Evolutionary conservation across 1,284 basidiomycete species (phyloP).

Genomic region (Puccinia triticina): DNA sequence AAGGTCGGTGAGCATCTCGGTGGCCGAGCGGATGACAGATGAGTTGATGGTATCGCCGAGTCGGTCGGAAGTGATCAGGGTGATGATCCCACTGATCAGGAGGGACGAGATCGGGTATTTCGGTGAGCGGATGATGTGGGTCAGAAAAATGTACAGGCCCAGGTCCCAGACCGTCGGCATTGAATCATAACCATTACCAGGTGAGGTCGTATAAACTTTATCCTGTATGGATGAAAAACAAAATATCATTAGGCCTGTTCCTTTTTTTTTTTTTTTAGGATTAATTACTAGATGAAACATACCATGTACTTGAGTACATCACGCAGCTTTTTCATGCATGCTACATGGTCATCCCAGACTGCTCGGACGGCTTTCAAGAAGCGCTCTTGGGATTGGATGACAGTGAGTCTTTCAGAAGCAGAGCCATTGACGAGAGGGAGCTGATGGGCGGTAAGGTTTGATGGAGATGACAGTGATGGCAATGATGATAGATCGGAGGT

Average conservation of each 20-base stretch:
- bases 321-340: conserved; percentile 83
- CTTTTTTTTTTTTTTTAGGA: not conserved
- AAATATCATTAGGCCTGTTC: not conserved
- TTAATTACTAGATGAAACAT: conserved; percentile 55
- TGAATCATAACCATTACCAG: conserved; percentile 61
- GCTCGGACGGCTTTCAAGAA: conserved; percentile 79
- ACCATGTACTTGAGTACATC: conserved; percentile 97
- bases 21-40: conserved; percentile 81
- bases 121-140: conserved; percentile 72
- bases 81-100: conserved; percentile 77
- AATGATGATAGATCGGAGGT: conserved; percentile 47
- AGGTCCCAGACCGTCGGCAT: conserved; percentile 81
- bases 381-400: conserved; percentile 65
- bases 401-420: conserved; percentile 55
- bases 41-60: conserved; percentile 89
- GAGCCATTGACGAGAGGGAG: conserved; percentile 42
- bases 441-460: conserved; percentile 31
- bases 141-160: conserved; percentile 81
- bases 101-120: conserved; percentile 76
- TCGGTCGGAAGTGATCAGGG: conserved; percentile 85
- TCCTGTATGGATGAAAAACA: conserved; percentile 67
- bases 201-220: conserved; percentile 74
- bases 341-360: conserved; percentile 92
- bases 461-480: conserved; percentile 21
- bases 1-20: conserved; percentile 51